Percentiles rank a stretch among this genome's conserved stretches.
phyloP scores from a whole-genome alignment of 2,329 filamentous ascomycete species.

The Cytospora schulzeri region DNA sequence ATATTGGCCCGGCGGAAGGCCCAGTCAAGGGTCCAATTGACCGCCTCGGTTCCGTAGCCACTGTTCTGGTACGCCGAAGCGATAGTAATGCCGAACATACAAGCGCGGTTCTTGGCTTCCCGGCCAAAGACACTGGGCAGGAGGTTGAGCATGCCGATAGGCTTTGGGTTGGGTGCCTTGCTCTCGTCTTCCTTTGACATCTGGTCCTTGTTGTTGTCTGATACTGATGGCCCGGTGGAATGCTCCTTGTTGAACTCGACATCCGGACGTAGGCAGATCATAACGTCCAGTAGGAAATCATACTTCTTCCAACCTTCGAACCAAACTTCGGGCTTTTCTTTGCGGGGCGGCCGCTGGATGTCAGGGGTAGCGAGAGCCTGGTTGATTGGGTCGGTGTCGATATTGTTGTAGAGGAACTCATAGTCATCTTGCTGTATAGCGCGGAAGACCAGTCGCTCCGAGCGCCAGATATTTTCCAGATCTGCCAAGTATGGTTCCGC shows the following conservation, averaged over 20 bases:
- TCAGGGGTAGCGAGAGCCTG: conserved; percentile 16
- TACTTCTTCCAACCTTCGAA: conserved; percentile 21
- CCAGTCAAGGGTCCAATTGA: conserved; percentile 42
- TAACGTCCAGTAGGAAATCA: conserved; percentile 26
- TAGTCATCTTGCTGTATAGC: conserved; percentile 27
- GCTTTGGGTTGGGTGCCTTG: conserved; percentile 16
- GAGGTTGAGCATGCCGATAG: conserved; percentile 29
- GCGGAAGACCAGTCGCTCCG: conserved; percentile 33
- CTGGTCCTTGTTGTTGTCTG: neutral
- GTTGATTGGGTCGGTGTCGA: conserved; percentile 29
- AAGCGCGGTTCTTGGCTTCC: conserved; percentile 27
- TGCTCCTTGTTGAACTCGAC: neutral
- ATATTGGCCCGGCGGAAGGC: conserved; percentile 42
- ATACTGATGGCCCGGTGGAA: neutral
- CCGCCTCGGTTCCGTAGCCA: conserved; percentile 46
- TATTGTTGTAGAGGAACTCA: conserved; percentile 25
- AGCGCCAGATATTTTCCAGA: conserved; percentile 30
- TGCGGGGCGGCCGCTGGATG: conserved; percentile 26
- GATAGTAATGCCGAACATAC: conserved; percentile 34
- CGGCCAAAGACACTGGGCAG: neutral
- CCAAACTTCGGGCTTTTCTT: conserved; percentile 23
- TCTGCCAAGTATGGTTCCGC: conserved; percentile 8
- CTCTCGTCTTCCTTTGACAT: conserved; percentile 1
- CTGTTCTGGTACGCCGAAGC: conserved; percentile 37
- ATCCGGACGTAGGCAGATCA: conserved; percentile 31